Evolutionary conservation across 805 yeast species (phyloP).

Genomic region (Teunomyces gatunensis): DNA sequence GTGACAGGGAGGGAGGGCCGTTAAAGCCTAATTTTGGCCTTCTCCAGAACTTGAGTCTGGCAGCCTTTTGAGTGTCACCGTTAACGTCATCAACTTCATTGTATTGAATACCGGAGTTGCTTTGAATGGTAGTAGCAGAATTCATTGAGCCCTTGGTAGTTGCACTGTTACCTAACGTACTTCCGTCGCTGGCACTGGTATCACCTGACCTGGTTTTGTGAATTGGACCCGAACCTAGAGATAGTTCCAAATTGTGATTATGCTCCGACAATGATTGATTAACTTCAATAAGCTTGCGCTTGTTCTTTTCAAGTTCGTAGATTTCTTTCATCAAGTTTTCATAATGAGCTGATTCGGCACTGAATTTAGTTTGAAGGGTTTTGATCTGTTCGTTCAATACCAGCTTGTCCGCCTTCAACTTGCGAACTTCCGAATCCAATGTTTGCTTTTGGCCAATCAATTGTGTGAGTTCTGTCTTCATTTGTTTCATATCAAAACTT

Average conservation of each 20-base stretch:
- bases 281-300: slow-evolving; percentile 37
- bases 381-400: slow-evolving; percentile 34
- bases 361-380: slow-evolving; percentile 40
- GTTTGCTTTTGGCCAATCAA: slow-evolving; percentile 25
- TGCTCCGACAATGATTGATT: slow-evolving; percentile 24
- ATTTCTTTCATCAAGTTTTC: slow-evolving; percentile 49
- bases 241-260: slow-evolving; percentile 14
- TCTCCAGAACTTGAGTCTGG: slow-evolving; percentile 45
- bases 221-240: slow-evolving; percentile 2
- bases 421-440: slow-evolving; percentile 24
- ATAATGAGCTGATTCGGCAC: slow-evolving; percentile 41
- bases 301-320: slow-evolving; percentile 46
- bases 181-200: background rate
- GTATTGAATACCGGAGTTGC: slow-evolving; percentile 11
- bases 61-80: slow-evolving; percentile 39
- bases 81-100: slow-evolving; percentile 11
- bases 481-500: slow-evolving; percentile 32
- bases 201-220: slow-evolving; percentile 4
- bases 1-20: slow-evolving; percentile 2
- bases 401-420: slow-evolving; percentile 26
- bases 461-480: slow-evolving; percentile 41
- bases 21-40: slow-evolving; percentile 36
- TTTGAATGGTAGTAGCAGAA: background rate
- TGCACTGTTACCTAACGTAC: background rate
- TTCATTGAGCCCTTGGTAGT: background rate